These are phyloP conservation scores for Aspergillus baeticus DNA, from an alignment of 495 filamentous ascomycete genomes.

Conservation along the genomic window DNA sequence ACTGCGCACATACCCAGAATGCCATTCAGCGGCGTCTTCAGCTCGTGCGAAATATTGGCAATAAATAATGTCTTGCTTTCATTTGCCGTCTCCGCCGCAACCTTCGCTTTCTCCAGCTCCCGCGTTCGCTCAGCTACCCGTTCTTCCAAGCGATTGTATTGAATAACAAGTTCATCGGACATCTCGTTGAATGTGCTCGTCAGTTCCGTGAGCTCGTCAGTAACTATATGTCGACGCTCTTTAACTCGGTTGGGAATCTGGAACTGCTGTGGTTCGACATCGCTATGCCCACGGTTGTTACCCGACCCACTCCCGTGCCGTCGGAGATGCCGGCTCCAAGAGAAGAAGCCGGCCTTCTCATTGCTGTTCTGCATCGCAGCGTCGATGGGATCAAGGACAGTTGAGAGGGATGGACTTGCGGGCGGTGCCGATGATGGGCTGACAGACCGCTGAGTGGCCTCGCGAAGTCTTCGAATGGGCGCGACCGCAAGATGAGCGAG, in stretches of 20 bases:
- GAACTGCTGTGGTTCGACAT: constrained; percentile 42
- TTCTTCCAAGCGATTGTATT: constrained; percentile 80
- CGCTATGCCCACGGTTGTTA: constrained; percentile 13
- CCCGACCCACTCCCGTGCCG: constrained; percentile 1
- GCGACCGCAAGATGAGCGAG: constrained; percentile 76
- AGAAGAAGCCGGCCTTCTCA: constrained; percentile 13
- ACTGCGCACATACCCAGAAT: constrained; percentile 92
- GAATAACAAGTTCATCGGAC: constrained; percentile 84
- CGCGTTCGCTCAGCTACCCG: constrained; percentile 78
- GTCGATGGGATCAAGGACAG: neutral
- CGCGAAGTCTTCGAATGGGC: constrained; percentile 74
- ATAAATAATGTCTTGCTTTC: constrained; percentile 95
- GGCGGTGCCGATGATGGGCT: constrained; percentile 42
- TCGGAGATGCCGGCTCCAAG: constrained; percentile 17
- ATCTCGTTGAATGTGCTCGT: constrained; percentile 90
- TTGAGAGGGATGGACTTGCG: constrained; percentile 24
- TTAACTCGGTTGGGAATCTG: constrained; percentile 82
- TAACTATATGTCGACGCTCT: constrained; percentile 69
- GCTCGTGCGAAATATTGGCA: constrained; percentile 92
- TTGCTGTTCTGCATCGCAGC: neutral
- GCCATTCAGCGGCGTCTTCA: constrained; percentile 89
- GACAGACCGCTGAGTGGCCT: constrained; percentile 75
- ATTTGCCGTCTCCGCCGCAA: constrained; percentile 87
- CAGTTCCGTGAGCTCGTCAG: constrained; percentile 85
- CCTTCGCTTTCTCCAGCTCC: constrained; percentile 84